These are phyloP conservation scores for Eucalyptus erythrocorys DNA, from an alignment of 345 rosid species.

Conservation along the genomic window DNA sequence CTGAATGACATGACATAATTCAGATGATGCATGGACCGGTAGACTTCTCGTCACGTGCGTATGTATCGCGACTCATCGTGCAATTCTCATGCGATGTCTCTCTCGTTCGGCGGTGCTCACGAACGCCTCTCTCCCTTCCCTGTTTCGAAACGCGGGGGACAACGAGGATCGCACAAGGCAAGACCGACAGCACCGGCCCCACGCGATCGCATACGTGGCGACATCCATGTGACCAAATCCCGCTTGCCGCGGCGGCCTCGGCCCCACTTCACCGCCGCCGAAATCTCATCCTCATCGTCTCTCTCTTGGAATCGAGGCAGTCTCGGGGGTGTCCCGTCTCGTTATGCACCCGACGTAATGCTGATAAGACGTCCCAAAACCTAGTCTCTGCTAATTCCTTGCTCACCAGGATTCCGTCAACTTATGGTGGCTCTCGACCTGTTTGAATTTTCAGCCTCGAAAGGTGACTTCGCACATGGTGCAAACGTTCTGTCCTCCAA, in stretches of 20 bases:
- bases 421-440: neutral
- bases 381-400: neutral
- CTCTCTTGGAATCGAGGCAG: neutral
- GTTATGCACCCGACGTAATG: neutral
- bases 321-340: neutral
- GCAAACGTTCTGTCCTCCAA: neutral
- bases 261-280: neutral
- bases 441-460: too few relatives aligned
- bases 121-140: neutral
- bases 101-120: neutral
- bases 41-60: neutral
- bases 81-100: neutral
- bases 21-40: neutral
- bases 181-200: neutral
- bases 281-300: neutral
- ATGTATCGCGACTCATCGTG: neutral
- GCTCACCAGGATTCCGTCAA: neutral
- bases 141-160: neutral
- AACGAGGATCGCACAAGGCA: neutral
- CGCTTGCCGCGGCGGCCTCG: neutral
- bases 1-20: neutral
- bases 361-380: neutral
- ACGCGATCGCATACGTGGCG: neutral
- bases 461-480: neutral
- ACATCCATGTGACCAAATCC: neutral